Conservation (phyloP, 2,329 filamentous ascomycete genomes). For the Hypoxylon sp. region DNA sequence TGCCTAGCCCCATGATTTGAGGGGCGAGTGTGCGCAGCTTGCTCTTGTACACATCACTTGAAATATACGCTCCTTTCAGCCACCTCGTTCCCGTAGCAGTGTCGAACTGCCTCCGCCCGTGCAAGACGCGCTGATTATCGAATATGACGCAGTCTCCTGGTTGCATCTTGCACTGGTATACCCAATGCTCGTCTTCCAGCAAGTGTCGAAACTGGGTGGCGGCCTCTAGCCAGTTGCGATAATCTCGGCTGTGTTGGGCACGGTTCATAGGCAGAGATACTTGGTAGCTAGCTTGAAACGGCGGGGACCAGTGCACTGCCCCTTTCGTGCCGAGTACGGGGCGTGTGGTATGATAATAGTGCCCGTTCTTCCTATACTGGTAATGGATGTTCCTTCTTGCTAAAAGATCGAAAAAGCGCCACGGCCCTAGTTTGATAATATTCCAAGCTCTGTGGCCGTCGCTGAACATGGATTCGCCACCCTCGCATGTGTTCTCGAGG, state of each 20-base stretch:
- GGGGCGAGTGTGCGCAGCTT: constrained; percentile 7
- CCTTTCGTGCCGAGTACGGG: constrained; percentile 62
- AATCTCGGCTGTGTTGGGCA: not conserved
- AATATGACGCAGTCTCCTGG: constrained; percentile 95
- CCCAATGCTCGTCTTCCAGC: constrained; percentile 68
- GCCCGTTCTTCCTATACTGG: constrained; percentile 71
- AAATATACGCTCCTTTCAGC: constrained; percentile 87
- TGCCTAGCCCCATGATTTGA: constrained; percentile 8
- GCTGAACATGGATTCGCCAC: constrained; percentile 88
- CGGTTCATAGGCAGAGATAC: constrained; percentile 1
- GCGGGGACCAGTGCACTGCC: constrained; percentile 77
- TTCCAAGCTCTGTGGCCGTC: constrained; percentile 76
- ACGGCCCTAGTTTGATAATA: constrained; percentile 51
- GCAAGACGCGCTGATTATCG: constrained; percentile 86
- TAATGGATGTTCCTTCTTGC: constrained; percentile 63
- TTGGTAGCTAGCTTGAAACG: constrained; percentile 73
- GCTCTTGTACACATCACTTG: constrained; percentile 55
- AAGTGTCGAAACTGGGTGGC: constrained; percentile 67
- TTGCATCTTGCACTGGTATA: constrained; percentile 79
- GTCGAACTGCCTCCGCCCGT: constrained; percentile 84
- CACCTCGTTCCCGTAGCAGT: constrained; percentile 75
- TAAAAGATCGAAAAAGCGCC: constrained; percentile 54
- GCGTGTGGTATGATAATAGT: constrained; percentile 71
- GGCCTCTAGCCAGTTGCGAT: constrained; percentile 60
- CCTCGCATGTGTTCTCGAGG: constrained; percentile 80